Percentiles rank a stretch among this genome's conserved stretches.
These are phyloP conservation scores for Hysterium pulicare DNA, from an alignment of 2,329 filamentous ascomycete species.

Conservation along the genomic window DNA sequence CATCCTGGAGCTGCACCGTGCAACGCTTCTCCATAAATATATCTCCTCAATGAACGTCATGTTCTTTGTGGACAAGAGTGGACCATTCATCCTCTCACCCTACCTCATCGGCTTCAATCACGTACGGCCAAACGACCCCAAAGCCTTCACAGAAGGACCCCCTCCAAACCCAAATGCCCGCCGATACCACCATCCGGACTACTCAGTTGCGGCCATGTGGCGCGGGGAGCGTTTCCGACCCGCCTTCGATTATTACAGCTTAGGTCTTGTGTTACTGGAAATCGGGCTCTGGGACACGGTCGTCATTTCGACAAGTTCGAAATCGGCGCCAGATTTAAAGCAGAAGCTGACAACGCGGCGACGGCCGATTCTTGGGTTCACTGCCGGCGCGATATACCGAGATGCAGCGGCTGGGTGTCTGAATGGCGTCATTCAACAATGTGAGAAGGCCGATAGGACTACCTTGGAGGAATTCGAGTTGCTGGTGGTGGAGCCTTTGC, in stretches of 20 bases:
- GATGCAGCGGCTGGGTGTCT: too few relatives aligned
- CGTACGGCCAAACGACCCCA: background rate
- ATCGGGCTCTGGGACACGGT: constrained; percentile 3
- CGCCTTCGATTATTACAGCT: constrained; percentile 3
- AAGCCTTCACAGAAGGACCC: background rate
- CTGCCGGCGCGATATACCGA: too few relatives aligned
- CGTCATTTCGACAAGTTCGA: too few relatives aligned
- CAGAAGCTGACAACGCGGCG: too few relatives aligned
- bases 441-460: too few relatives aligned
- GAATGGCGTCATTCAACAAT: too few relatives aligned
- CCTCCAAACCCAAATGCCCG: background rate
- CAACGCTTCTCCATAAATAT: constrained; percentile 2
- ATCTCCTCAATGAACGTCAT: background rate
- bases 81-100: background rate
- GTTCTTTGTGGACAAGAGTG: background rate
- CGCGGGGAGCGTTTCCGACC: background rate
- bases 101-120: background rate
- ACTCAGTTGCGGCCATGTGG: background rate
- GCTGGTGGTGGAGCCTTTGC: too few relatives aligned
- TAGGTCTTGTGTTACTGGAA: constrained; percentile 7
- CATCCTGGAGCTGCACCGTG: background rate
- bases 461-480: too few relatives aligned
- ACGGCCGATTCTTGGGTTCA: too few relatives aligned
- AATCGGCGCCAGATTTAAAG: too few relatives aligned
- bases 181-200: background rate